Evolutionary conservation across 495 filamentous ascomycete species (phyloP), one percentile per base, ranked within the genome.

Genomic region (Pyrenula massariospora): DNA sequence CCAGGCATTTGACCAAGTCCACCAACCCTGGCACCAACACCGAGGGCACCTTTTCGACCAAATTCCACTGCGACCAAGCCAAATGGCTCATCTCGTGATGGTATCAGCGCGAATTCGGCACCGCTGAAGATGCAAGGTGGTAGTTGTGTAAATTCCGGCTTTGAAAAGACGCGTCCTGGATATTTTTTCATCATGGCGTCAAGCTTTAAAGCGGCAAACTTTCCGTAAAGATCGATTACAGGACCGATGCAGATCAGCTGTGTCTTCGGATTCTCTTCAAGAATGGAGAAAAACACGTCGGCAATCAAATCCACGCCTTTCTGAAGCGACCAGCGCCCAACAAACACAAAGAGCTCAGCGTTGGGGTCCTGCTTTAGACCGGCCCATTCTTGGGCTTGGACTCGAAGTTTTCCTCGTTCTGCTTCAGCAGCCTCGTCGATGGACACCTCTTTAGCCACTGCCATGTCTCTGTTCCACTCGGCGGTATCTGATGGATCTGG

Each of bases 1-100:
- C 31, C 86, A n/a, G 86, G 86, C 85, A 89, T 88, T 59, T 87
- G 83, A 1, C 86, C 86, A 25, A 90, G 73, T 23, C 86, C 86
- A 55, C 77, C 77, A n/a, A 80, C 77, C 59, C 31, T 80, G 65
- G 62, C 76, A 12, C 84, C 84, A 25, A 87, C 77, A 57, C 84
- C 84, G 15, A 87, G 72, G 12, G 84, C 84, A 52, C 84, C 84
- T 65, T 86, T 86, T 20, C 84, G 72, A 19, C 84, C 84, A 62
- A 86, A 87, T 58, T 87, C 84, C 25, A 87, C 84, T 15, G 84
- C 84, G 5, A 87, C 83, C 25, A 87, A 62, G 12, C 84, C 84
- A 58, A 87, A 87, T 1, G 84, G 84, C 62, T 87, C 84, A 59
- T 87, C 84, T 50, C 84, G 78, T 12, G 81, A 85, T 2, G 84